Percentiles rank a stretch among this genome's conserved stretches.
These are phyloP conservation scores for Mariannaea sp. DNA, from an alignment of 2,329 filamentous ascomycete genomes.

Conservation along the genomic window DNA sequence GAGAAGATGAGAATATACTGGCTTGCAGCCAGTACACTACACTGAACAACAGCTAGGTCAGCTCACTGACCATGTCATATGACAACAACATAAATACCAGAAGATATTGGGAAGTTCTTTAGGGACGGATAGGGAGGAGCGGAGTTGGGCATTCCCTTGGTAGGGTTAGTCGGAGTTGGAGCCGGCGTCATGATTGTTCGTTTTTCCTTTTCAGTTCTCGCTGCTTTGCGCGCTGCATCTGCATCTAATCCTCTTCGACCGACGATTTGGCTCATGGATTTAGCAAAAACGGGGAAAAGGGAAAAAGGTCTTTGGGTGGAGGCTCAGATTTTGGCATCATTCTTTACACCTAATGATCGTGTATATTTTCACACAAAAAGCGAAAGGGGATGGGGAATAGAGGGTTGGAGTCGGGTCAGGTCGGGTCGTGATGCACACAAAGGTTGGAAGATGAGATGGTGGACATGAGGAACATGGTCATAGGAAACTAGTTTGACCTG, in stretches of 20 bases:
- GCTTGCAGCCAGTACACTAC: background rate
- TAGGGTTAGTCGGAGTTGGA: conserved; percentile 39
- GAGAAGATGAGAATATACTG: background rate
- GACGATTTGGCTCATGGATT: conserved; percentile 35
- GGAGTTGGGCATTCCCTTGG: conserved; percentile 39
- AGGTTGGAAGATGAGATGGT: conserved; percentile 28
- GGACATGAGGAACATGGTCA: conserved; percentile 19
- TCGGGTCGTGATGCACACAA: conserved; percentile 28
- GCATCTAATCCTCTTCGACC: conserved; percentile 38
- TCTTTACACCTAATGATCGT: conserved; percentile 39
- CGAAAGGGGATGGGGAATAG: conserved; percentile 31
- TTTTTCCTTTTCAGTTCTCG: conserved; percentile 39
- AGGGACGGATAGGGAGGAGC: conserved; percentile 26
- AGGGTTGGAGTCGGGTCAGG: conserved; percentile 29
- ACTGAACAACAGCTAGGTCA: background rate
- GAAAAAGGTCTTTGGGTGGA: conserved; percentile 35
- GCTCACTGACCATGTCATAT: background rate
- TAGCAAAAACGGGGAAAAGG: conserved; percentile 32
- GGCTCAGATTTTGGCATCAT: conserved; percentile 39
- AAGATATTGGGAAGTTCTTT: conserved; percentile 9
- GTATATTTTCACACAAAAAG: conserved; percentile 39
- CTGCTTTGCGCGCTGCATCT: conserved; percentile 40
- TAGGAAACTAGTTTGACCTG: conserved; percentile 16
- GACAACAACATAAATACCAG: conserved; percentile 7
- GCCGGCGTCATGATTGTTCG: conserved; percentile 42